Percentiles rank a stretch among this genome's conserved stretches.
phyloP scores from a whole-genome alignment of 208 protist genomes.

The Strigomonas culicis region DNA sequence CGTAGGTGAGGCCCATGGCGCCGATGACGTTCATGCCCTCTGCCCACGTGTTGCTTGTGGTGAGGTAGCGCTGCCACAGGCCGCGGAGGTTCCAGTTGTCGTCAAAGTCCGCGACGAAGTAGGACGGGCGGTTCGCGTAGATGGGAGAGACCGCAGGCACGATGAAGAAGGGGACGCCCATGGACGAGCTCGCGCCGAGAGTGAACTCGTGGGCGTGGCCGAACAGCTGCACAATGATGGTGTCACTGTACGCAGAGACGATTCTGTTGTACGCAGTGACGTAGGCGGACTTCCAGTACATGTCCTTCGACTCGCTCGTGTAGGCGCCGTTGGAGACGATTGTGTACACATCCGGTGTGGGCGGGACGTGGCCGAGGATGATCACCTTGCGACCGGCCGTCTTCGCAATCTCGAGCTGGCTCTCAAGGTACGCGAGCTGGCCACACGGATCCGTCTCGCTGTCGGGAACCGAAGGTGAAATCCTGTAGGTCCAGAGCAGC shows the following conservation, averaged over 20 bases:
- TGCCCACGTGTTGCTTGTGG: slow-evolving; percentile 24
- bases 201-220: slow-evolving; percentile 74
- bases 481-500: slow-evolving; percentile 50
- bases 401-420: slow-evolving; percentile 30
- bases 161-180: slow-evolving; percentile 31
- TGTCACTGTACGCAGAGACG: slow-evolving; percentile 40
- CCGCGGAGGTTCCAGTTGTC: slow-evolving; percentile 29
- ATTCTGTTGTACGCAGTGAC: slow-evolving; percentile 39
- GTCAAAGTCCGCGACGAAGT: slow-evolving; percentile 50
- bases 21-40: slow-evolving; percentile 26
- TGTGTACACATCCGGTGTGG: slow-evolving; percentile 40
- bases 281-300: slow-evolving; percentile 72
- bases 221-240: slow-evolving; percentile 55
- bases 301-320: slow-evolving; percentile 20
- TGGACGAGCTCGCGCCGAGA: slow-evolving; percentile 21
- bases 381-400: slow-evolving; percentile 48
- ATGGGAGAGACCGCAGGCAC: slow-evolving; percentile 66
- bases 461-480: slow-evolving; percentile 33
- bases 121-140: slow-evolving; percentile 62
- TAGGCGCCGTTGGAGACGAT: slow-evolving; percentile 35
- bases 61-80: slow-evolving; percentile 45
- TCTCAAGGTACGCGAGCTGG: slow-evolving; percentile 63
- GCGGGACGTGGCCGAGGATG: slow-evolving; percentile 78
- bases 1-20: slow-evolving; percentile 22
- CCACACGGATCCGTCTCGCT: slow-evolving; percentile 56